Evolutionary conservation across 495 filamentous ascomycete genomes (phyloP).

Genomic region (Stereocaulon alpinum): DNA sequence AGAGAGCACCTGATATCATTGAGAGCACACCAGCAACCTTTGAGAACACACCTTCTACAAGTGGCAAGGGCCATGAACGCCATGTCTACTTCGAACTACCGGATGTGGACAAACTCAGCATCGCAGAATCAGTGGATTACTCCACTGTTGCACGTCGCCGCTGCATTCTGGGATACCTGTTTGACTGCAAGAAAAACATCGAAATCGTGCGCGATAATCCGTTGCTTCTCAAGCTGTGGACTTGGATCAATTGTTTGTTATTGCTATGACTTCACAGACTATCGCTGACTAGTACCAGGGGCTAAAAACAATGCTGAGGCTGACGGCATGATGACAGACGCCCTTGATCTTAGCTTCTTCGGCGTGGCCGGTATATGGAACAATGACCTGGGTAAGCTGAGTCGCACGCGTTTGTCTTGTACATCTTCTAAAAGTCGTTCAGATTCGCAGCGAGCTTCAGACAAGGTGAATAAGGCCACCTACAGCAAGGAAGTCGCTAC

Average conservation of each 20-base stretch:
- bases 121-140: conserved; percentile 35
- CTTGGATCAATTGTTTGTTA: conserved; percentile 57
- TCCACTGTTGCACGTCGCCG: conserved; percentile 38
- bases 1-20: neutral
- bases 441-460: conserved; percentile 16
- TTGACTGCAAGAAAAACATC: conserved; percentile 60
- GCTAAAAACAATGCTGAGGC: conserved; percentile 53
- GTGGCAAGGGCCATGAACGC: conserved; percentile 36
- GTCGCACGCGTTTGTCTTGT: neutral
- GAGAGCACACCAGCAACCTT: neutral
- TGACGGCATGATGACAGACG: conserved; percentile 62
- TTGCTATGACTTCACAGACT: neutral
- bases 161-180: conserved; percentile 67
- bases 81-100: conserved; percentile 26
- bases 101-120: conserved; percentile 24
- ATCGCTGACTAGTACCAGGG: conserved; percentile 36
- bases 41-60: conserved; percentile 24
- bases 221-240: conserved; percentile 70
- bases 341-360: conserved; percentile 74
- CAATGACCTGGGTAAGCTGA: conserved; percentile 52
- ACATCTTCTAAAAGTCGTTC: neutral
- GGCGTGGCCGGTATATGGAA: conserved; percentile 76
- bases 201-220: conserved; percentile 58
- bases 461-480: conserved; percentile 10
- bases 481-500: conserved; percentile 28